These are phyloP conservation scores for Litchi chinensis DNA, from an alignment of 345 rosid species.

Conservation along the genomic window DNA sequence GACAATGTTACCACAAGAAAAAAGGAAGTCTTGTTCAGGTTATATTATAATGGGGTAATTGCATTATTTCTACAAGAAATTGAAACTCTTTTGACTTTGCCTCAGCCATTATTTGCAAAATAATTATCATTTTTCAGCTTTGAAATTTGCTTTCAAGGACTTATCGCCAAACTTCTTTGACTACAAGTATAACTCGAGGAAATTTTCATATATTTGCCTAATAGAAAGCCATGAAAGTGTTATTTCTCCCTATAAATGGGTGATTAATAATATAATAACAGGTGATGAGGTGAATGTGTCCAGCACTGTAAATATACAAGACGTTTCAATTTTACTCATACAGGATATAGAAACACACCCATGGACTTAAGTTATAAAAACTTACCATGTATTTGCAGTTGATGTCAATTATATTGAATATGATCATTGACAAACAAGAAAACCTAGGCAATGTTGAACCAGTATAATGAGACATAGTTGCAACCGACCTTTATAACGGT, in stretches of 20 bases:
- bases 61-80: neutral
- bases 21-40: neutral
- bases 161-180: no score
- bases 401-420: neutral
- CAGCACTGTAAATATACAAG: no score
- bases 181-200: no score
- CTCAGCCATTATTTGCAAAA: neutral
- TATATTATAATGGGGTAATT: neutral
- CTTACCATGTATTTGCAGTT: no score
- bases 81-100: neutral
- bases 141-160: neutral
- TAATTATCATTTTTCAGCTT: neutral
- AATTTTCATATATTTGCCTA: no score
- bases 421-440: neutral
- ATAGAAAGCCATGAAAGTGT: no score
- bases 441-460: neutral
- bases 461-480: constrained; percentile 16
- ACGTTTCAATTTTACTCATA: no score
- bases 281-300: no score
- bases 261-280: no score
- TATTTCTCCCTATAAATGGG: no score
- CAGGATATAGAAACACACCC: no score
- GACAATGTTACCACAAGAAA: neutral
- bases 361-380: neutral
- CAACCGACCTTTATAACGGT: constrained; percentile 6